Evolutionary conservation across 2,329 filamentous ascomycete genomes (phyloP), one percentile per base, ranked within the genome.

Genomic region (Tolypocladium sp.): DNA sequence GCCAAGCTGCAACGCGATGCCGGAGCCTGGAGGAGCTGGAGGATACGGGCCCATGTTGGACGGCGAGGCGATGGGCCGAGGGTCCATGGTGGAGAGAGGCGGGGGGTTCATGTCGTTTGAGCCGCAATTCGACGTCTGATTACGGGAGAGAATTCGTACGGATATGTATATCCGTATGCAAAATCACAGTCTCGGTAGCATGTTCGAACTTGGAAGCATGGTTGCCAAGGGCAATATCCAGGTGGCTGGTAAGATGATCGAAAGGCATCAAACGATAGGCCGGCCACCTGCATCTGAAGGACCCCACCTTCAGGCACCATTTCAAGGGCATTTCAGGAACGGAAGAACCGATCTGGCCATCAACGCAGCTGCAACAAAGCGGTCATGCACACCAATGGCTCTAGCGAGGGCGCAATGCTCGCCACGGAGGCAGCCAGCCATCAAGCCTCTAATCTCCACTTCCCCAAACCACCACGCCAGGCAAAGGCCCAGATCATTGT

Each of bases 51-150:
- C 58, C 38, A 61, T 60, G 27, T n/a, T 35, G 20, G 63, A 61
- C 25, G 65, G 56, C 25, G 69, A 66, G 35, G 67, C 56, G 76
- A 51, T 51, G 17, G 49, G 49, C 4, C 4, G 49, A n/a, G 49
- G 49, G 27, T 52, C 49, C 17, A 35, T 12, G 27, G 9, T 12
- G 8, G 49, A 52, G 27, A 52, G 49, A n/a, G 46, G 27, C 27
- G 27, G 46, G 2, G 46, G 46, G 2, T 51, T 5, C 46, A 51
- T 51, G 13, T 25, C 33, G 46, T 51, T 25, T 7, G 22, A 12
- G 12, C 22, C 22, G 10, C 42, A 10, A 46, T 46, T 12, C 42
- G 42, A 27, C 44, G 12, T 49, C 1, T 3, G 1, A 13, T 15
- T 46, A 27, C 13, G 42, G 4, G 10, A 27, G 13, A n/a, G n/a